These are phyloP conservation scores for Manihot esculenta DNA, from an alignment of 441 rosid species.

Conservation along the genomic window DNA sequence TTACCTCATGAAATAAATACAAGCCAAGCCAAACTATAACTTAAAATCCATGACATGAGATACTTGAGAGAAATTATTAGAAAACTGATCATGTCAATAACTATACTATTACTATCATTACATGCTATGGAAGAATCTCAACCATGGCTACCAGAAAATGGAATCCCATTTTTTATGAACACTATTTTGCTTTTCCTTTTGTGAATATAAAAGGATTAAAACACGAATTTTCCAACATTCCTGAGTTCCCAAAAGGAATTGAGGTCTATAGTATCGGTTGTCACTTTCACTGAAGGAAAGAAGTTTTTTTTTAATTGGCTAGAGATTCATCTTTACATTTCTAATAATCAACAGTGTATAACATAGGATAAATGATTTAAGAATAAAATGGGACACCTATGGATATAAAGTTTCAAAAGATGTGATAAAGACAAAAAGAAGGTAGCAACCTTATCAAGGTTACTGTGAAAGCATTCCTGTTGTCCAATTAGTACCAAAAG, in stretches of 20 bases:
- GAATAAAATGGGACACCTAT: not conserved
- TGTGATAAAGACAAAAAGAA: conserved; percentile 1
- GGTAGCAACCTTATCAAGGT: not conserved
- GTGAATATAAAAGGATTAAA: not conserved
- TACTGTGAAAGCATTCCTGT: not conserved
- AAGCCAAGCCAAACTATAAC: not conserved
- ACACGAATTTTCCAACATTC: not conserved
- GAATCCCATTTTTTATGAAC: not conserved
- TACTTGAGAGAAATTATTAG: not conserved
- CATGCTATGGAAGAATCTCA: not conserved
- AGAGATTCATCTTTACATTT: not conserved
- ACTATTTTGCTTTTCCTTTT: not conserved
- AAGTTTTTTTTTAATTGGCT: not conserved
- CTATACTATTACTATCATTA: not conserved
- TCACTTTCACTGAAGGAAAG: not conserved
- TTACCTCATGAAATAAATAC: not conserved
- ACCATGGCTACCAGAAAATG: not conserved
- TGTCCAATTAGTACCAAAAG: not conserved
- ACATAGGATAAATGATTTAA: not conserved
- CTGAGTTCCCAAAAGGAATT: not conserved
- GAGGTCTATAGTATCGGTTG: no score
- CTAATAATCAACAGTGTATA: not conserved
- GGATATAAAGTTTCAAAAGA: not conserved
- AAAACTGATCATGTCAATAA: not conserved
- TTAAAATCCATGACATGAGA: not conserved